Evolutionary conservation across 768 basidiomycete species (phyloP).

Genomic region (Macrolepiota fuliginosa): DNA sequence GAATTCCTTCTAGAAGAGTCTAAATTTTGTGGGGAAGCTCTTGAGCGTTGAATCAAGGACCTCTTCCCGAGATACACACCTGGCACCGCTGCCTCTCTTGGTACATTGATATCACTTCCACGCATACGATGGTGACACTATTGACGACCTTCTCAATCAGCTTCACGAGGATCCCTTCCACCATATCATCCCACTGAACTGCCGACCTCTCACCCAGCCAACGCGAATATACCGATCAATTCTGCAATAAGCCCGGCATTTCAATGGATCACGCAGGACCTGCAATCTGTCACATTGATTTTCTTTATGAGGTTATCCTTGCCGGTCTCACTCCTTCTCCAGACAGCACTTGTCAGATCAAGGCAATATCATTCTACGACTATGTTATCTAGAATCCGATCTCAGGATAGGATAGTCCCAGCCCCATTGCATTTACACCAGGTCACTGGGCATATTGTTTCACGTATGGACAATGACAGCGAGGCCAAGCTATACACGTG

Average conservation of each 20-base stretch:
- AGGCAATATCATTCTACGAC: background rate
- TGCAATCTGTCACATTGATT: slow-evolving; percentile 2
- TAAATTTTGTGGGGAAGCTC: too few species aligned
- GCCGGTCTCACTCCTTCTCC: background rate
- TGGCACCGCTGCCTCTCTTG: slow-evolving; percentile 17
- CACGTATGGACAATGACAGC: too few species aligned
- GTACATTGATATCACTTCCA: slow-evolving; percentile 10
- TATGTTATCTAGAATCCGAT: too few species aligned
- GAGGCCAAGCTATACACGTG: too few species aligned
- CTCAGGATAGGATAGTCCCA: too few species aligned
- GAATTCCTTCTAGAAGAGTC: too few species aligned
- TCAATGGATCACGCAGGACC: background rate
- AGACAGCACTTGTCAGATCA: slow-evolving; percentile 5
- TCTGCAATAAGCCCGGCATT: background rate
- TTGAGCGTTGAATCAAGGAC: too few species aligned
- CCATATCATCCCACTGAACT: slow-evolving; percentile 10
- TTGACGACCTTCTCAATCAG: slow-evolving; percentile 12
- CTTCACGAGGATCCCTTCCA: slow-evolving; percentile 6
- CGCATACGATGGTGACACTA: slow-evolving; percentile 6
- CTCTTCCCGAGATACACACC: slow-evolving; percentile 6
- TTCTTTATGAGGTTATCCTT: background rate
- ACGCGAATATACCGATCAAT: background rate
- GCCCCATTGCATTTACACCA: too few species aligned
- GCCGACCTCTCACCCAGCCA: background rate
- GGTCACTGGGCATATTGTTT: too few species aligned